Percentiles rank a stretch among this genome's conserved stretches.
phyloP scores from a whole-genome alignment of 768 basidiomycete species.

The Dacryopinax spathularia region DNA sequence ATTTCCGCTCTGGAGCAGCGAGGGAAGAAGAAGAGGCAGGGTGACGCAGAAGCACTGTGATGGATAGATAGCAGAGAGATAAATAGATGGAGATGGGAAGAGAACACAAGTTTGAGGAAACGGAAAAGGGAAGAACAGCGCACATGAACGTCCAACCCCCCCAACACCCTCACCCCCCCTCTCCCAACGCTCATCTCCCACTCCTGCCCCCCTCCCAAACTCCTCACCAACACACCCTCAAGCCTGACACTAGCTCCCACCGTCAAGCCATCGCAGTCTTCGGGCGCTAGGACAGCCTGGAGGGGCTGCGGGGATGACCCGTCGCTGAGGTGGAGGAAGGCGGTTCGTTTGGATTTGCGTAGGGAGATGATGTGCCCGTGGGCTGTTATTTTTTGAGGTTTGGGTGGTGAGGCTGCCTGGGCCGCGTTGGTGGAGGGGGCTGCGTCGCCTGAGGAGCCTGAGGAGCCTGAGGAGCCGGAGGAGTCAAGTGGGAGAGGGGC shows the following conservation, averaged over 20 bases:
- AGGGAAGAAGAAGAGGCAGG: too few species aligned
- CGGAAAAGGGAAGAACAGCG: conserved; percentile 6
- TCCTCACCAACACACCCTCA: conserved; percentile 32
- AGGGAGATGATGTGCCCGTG: neutral
- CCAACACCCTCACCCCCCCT: conserved; percentile 32
- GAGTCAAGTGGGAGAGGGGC: neutral
- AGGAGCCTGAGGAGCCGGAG: too few species aligned
- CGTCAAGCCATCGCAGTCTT: conserved; percentile 24
- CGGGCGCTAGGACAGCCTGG: neutral
- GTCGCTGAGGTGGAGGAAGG: neutral
- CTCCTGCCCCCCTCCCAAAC: conserved; percentile 38
- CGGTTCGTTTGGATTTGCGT: neutral
- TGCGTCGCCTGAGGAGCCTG: too few species aligned
- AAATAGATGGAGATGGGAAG: neutral
- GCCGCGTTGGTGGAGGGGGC: too few species aligned
- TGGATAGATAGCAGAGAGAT: neutral
- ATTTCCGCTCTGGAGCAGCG: too few species aligned
- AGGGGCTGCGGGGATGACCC: neutral
- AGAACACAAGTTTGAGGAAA: too few species aligned
- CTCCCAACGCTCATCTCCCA: conserved; percentile 38
- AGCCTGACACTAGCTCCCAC: conserved; percentile 45
- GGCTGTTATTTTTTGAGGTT: neutral
- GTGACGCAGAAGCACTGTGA: neutral
- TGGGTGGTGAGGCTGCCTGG: too few species aligned
- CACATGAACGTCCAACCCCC: conserved; percentile 47